Percentiles rank a stretch among this genome's conserved stretches.
Conservation (phyloP, 2,329 filamentous ascomycete species). For the Albifimbria verrucaria region DNA sequence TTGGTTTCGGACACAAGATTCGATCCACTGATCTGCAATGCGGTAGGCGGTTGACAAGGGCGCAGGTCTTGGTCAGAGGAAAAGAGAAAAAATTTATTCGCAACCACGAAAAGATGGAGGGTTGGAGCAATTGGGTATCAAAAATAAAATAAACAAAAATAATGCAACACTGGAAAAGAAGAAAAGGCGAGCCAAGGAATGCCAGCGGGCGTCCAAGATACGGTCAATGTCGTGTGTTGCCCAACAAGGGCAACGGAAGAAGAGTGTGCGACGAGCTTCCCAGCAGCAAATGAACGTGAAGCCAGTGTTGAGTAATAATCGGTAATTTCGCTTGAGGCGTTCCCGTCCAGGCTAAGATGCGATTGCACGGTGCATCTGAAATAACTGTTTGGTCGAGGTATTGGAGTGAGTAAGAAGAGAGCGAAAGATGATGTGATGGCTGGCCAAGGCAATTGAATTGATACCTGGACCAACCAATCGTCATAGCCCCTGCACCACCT, state of each 20-base stretch:
- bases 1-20: too few species aligned
- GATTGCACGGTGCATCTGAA: not conserved
- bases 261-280: not conserved
- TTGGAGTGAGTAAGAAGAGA: too few species aligned
- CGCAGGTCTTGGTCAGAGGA: too few species aligned
- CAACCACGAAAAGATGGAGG: too few species aligned
- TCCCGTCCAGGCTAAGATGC: not conserved
- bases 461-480: conserved; percentile 8
- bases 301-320: not conserved
- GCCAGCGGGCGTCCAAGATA: not conserved
- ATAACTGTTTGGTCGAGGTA: not conserved
- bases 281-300: not conserved
- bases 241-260: not conserved
- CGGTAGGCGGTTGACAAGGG: too few species aligned
- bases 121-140: too few species aligned
- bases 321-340: not conserved
- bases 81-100: too few species aligned
- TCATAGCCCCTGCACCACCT: conserved; percentile 8
- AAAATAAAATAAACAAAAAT: too few species aligned
- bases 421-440: too few species aligned
- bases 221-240: not conserved
- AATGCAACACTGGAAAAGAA: too few species aligned
- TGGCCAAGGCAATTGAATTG: too few species aligned
- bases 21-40: too few species aligned
- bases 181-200: not conserved